These are phyloP conservation scores for Kluyveromyces siamensis DNA, from an alignment of 805 yeast genomes.

Conservation along the genomic window DNA sequence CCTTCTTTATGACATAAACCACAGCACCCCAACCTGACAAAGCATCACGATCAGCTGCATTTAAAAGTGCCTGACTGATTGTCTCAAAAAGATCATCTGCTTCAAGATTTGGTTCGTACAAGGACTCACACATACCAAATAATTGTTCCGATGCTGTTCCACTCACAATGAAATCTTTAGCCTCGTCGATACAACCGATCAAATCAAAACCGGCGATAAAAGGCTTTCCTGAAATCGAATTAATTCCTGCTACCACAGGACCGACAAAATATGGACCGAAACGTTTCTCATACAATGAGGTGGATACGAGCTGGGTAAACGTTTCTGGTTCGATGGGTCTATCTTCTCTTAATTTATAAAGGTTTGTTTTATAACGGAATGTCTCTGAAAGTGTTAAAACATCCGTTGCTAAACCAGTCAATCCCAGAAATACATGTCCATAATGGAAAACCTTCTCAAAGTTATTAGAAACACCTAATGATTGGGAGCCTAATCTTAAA, in stretches of 20 bases:
- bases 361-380: constrained; percentile 75
- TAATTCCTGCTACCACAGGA: constrained; percentile 92
- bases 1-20: constrained; percentile 86
- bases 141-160: constrained; percentile 97
- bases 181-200: constrained; percentile 93
- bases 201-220: constrained; percentile 92
- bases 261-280: constrained; percentile 96
- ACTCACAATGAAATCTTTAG: constrained; percentile 87
- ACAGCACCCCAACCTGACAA: constrained; percentile 98
- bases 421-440: constrained; percentile 80
- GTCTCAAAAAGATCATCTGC: constrained; percentile 96
- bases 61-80: constrained; percentile 83
- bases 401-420: constrained; percentile 94
- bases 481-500: constrained; percentile 86
- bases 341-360: constrained; percentile 87
- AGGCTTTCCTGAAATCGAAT: constrained; percentile 74
- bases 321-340: constrained; percentile 87
- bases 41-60: constrained; percentile 96
- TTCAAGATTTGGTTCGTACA: constrained; percentile 88
- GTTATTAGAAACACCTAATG: constrained; percentile 83
- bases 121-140: constrained; percentile 96
- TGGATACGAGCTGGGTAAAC: constrained; percentile 84
- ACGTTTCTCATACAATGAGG: constrained; percentile 83
- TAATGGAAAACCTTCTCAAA: constrained; percentile 87
- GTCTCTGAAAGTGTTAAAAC: constrained; percentile 76